A percentile compares a stretch with the other conserved stretches of the same genome.
Conservation (phyloP, 805 yeast species). For the Spathaspora hagerdaliae region DNA sequence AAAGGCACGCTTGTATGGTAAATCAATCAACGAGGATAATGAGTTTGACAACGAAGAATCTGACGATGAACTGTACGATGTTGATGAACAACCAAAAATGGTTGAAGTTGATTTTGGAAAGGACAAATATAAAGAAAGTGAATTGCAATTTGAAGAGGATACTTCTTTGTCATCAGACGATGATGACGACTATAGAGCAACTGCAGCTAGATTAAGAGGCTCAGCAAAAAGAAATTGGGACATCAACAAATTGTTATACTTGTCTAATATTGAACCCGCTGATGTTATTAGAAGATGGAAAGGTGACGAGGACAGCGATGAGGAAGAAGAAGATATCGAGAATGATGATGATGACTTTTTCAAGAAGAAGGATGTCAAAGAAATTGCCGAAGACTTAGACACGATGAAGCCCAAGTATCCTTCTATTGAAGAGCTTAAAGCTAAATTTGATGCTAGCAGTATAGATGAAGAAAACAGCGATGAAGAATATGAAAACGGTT, state of each 20-base stretch:
- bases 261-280: conserved; percentile 69
- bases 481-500: conserved; percentile 39
- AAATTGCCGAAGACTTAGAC: conserved; percentile 32
- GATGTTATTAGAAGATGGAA: conserved; percentile 75
- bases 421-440: conserved; percentile 38
- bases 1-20: conserved; percentile 55
- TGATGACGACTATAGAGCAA: conserved; percentile 35
- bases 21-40: conserved; percentile 44
- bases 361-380: conserved; percentile 38
- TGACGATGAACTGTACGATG: conserved; percentile 37
- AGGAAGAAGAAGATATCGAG: conserved; percentile 40
- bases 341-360: conserved; percentile 51
- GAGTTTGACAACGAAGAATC: conserved; percentile 40
- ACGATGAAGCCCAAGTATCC: conserved; percentile 33
- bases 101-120: conserved; percentile 47
- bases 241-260: conserved; percentile 73
- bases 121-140: conserved; percentile 29
- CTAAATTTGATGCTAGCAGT: conserved; percentile 40
- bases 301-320: conserved; percentile 40
- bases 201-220: conserved; percentile 64
- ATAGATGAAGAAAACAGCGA: conserved; percentile 21
- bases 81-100: conserved; percentile 36
- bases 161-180: conserved; percentile 42
- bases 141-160: conserved; percentile 43
- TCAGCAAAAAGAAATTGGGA: conserved; percentile 59